Evolutionary conservation across 805 yeast species (phyloP), one percentile per base, ranked within the genome.

Genomic region (Cyberlindnera petersonii): DNA sequence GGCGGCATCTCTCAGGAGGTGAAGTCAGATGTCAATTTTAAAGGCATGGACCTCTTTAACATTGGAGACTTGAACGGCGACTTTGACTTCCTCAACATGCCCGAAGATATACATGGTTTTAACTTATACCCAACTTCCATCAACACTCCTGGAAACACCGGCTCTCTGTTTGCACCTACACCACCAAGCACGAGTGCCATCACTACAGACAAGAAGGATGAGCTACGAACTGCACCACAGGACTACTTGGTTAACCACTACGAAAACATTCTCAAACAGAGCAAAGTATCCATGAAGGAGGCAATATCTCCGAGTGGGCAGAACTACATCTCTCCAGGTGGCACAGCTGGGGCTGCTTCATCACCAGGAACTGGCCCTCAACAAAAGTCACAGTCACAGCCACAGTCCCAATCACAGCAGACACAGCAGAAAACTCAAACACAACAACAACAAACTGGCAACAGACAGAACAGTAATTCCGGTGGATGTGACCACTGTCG

Each of bases 401-500:
- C 24, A n/a, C 39, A 34, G 22, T 18, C 19, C 9, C 30, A 22
- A 17, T 14, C 9, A 6, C 28, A 22, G 19, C 21, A 24, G 20
- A 24, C 18, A 8, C 33, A 31, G 31, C 37, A 24, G 13, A 26
- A 17, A 21, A 14, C 6, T 4, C 38, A 21, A 19, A 8, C 14
- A 16, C 37, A 20, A 15, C 23, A 17, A 15, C 20, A n/a, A 3
- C 27, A 21, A 20, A 11, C n/a, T 13, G 18, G 11, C 11, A 22
- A 20, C 20, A 30, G 33, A 31, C 26, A 19, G 26, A 37, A 20
- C 33, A 26, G 21, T 19, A 31, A 22, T 34, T 9, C 28, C 6
- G 38, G 36, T 14, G 35, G 39, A 22, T 37, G 37, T 28, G 95
- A 86, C 55, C 86, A 81, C 49, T 89, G 97, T 60, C 69, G 94